Evolutionary conservation across 108 stramenopile species (phyloP).

Genomic region (Cyclotella choctawhatcheeana): DNA sequence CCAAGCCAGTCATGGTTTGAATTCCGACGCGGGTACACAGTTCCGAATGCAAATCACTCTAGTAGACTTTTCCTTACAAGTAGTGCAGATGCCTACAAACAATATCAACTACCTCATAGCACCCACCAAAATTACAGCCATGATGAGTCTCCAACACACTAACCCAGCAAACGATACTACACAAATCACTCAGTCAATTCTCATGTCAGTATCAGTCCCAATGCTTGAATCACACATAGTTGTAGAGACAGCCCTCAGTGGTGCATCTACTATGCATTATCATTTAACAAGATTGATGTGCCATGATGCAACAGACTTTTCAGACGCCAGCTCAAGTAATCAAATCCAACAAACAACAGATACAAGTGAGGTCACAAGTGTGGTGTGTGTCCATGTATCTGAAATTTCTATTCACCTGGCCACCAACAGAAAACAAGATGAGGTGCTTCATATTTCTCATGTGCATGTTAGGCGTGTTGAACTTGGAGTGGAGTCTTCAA

Average conservation of each 20-base stretch:
- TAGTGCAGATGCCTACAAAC: slow-evolving; percentile 35
- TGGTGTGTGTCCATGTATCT: slow-evolving; percentile 43
- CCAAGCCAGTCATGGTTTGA: slow-evolving; percentile 28
- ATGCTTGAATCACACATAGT: slow-evolving; percentile 56
- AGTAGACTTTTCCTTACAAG: slow-evolving; percentile 51
- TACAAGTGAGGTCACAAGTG: not conserved
- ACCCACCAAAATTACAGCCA: slow-evolving; percentile 61
- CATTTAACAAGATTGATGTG: slow-evolving; percentile 29
- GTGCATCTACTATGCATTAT: slow-evolving; percentile 56
- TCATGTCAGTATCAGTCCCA: slow-evolving; percentile 60
- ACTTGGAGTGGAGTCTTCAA: slow-evolving; percentile 23
- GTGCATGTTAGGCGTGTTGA: slow-evolving; percentile 24
- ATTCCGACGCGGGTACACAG: slow-evolving; percentile 40
- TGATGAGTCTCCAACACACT: slow-evolving; percentile 66
- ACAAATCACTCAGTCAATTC: slow-evolving; percentile 44
- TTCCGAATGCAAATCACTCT: slow-evolving; percentile 67
- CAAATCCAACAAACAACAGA: too few relatives aligned
- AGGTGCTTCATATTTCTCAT: slow-evolving; percentile 15
- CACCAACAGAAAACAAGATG: not conserved
- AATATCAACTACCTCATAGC: slow-evolving; percentile 53
- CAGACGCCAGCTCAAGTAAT: too few relatives aligned
- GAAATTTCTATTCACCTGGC: slow-evolving; percentile 14
- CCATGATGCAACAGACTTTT: not conserved
- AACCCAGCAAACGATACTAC: slow-evolving; percentile 18
- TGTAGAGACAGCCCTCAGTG: slow-evolving; percentile 56